These are phyloP conservation scores for Lathyrus sativus DNA, from an alignment of 306 rosid genomes.

Conservation along the genomic window DNA sequence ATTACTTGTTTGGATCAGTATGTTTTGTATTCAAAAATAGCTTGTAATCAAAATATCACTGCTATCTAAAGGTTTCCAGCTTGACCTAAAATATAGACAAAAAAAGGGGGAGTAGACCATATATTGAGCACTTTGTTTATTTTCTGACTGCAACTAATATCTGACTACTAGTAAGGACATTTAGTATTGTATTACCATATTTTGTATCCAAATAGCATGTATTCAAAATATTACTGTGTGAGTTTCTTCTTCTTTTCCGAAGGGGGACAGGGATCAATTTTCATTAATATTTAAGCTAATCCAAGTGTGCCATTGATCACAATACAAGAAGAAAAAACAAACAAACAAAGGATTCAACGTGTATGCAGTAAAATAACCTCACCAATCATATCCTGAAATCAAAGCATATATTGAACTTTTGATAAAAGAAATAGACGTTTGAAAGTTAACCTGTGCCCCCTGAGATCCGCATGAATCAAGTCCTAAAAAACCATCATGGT, in stretches of 20 bases:
- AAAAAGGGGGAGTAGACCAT: conserved; percentile 22
- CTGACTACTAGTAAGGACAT: conserved; percentile 3
- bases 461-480: conserved; percentile 53
- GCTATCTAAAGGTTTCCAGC: conserved; percentile 56
- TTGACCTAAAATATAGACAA: conserved; percentile 49
- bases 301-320: conserved; percentile 1
- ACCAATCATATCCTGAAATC: conserved; percentile 29
- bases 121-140: conserved; percentile 7
- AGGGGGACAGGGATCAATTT: neutral
- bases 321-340: conserved; percentile 12
- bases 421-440: conserved; percentile 33
- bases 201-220: neutral
- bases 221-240: neutral
- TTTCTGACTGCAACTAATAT: conserved; percentile 27
- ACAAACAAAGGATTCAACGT: neutral
- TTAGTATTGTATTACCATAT: neutral
- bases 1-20: neutral
- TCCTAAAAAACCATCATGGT: conserved; percentile 74
- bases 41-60: conserved; percentile 35
- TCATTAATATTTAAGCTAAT: conserved; percentile 15
- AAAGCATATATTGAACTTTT: conserved; percentile 10
- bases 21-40: conserved; percentile 8
- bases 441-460: conserved; percentile 65
- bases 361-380: conserved; percentile 13
- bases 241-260: no score